Base-by-base conservation (phyloP, 2,329 filamentous ascomycete species). In the Ophiostoma quercus region DNA sequence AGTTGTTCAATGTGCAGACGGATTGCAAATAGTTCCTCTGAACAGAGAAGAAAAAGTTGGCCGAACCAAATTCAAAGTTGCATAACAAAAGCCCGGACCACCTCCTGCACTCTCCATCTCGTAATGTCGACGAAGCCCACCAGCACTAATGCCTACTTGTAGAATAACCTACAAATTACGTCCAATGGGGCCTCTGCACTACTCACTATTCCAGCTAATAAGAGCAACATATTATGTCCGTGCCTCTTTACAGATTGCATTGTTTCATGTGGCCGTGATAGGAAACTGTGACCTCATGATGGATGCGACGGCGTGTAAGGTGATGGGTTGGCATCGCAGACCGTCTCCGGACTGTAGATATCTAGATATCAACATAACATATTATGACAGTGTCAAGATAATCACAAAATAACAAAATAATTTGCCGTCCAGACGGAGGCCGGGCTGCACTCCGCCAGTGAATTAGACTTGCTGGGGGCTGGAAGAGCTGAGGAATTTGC, bases 21-120 rank as follows among this genome's bases (percentile, higher is more conserved):
- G 8, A 8, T 34, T 34, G 34, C 34, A 34, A 34, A 34, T 34
- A 34, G 34, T 34, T 34, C 34, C 34, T 34, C 34, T 34, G 8
- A 34, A 29, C 25, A 34, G 34, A 5, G 3, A 34, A 34, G 34
- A 34, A 43, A 66, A 66, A 66, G 34, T 66, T 66, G 63, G 63
- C 63, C 25, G 63, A 66, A 41, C 63, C 37, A 66, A 66, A 66
- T 41, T 29, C 63, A 66, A 66, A 66, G 63, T 66, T 66, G 63
- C 63, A 66, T 66, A 66, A 43, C 34, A 66, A 41, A 41, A 66
- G 63, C 63, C 63, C 63, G 63, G 63, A 41, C 63, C 63, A 66
- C 63, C 63, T 37, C 34, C 34, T 39, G 32, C 62, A 39, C 63
- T 66, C 29, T 41, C 32, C 63, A 19, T 66, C 51, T 57, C 51